These are phyloP conservation scores for Silene noctiflora DNA, from an alignment of 179 eudicot genomes.

Conservation along the genomic window DNA sequence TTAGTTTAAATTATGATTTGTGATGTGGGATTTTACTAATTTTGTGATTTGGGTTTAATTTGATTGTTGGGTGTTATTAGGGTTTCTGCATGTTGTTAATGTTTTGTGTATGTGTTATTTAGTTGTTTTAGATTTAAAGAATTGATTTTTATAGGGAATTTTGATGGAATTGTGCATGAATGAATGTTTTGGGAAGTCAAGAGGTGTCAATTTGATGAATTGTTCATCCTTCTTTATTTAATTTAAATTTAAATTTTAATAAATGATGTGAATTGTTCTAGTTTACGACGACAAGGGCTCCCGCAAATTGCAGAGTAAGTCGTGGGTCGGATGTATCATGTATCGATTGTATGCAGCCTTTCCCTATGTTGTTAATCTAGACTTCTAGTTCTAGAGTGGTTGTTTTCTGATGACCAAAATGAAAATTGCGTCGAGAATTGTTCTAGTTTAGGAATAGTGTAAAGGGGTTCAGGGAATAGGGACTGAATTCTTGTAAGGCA, in stretches of 20 bases:
- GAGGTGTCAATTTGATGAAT: conserved; percentile 10
- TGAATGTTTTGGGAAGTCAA: not conserved
- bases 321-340: no score
- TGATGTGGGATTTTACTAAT: not conserved
- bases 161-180: conserved; percentile 4
- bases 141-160: not conserved
- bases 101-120: no score
- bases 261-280: not conserved
- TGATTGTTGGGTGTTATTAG: conserved; percentile 19
- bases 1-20: not conserved
- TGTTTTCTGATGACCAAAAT: no score
- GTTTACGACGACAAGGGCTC: not conserved
- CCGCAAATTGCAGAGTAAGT: no score
- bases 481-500: not conserved
- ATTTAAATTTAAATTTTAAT: not conserved
- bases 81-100: conserved; percentile 34
- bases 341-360: no score
- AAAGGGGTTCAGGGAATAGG: not conserved
- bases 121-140: not conserved
- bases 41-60: conserved; percentile 5
- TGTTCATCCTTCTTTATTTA: no score
- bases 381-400: no score
- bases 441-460: not conserved
- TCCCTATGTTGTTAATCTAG: no score
- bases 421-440: no score